Evolutionary conservation across 495 filamentous ascomycete species (phyloP).

Genomic region (Penicillium malachiteum): DNA sequence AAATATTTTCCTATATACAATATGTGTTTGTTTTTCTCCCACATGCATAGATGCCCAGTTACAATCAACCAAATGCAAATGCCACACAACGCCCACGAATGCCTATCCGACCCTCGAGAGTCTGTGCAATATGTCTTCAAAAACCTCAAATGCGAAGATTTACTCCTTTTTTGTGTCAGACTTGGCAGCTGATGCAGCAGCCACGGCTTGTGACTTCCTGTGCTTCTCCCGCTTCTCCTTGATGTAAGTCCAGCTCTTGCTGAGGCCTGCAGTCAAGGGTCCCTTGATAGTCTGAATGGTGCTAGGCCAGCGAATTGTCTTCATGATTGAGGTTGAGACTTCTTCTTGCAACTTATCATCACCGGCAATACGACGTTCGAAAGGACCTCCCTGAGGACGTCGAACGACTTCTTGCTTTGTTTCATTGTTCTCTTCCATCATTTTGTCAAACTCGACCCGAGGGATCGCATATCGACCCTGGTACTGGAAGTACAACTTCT

Average conservation of each 20-base stretch:
- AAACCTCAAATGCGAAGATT: not conserved
- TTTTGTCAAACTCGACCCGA: slow-evolving; percentile 74
- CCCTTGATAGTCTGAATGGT: slow-evolving; percentile 83
- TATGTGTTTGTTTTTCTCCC: slow-evolving; percentile 6
- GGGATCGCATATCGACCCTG: slow-evolving; percentile 88
- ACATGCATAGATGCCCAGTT: slow-evolving; percentile 13
- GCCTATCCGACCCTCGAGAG: slow-evolving; percentile 9
- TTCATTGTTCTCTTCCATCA: slow-evolving; percentile 69
- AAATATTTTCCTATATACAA: no score
- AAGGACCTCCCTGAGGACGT: slow-evolving; percentile 73
- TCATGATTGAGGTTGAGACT: slow-evolving; percentile 71
- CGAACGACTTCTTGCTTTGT: slow-evolving; percentile 67
- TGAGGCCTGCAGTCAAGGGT: slow-evolving; percentile 68
- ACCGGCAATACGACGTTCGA: slow-evolving; percentile 81
- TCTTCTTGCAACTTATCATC: slow-evolving; percentile 63
- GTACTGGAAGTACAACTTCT: slow-evolving; percentile 89
- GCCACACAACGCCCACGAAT: slow-evolving; percentile 25
- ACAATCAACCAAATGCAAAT: slow-evolving; percentile 14
- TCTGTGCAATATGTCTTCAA: not conserved
- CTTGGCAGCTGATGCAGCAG: slow-evolving; percentile 11
- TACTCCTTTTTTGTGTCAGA: slow-evolving; percentile 21
- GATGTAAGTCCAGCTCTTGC: slow-evolving; percentile 70
- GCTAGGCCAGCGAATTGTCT: slow-evolving; percentile 88
- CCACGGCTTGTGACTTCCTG: slow-evolving; percentile 27
- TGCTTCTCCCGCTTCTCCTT: slow-evolving; percentile 79